phyloP scores from a whole-genome alignment of 1,284 basidiomycete genomes.

The Ustilago crameri region DNA sequence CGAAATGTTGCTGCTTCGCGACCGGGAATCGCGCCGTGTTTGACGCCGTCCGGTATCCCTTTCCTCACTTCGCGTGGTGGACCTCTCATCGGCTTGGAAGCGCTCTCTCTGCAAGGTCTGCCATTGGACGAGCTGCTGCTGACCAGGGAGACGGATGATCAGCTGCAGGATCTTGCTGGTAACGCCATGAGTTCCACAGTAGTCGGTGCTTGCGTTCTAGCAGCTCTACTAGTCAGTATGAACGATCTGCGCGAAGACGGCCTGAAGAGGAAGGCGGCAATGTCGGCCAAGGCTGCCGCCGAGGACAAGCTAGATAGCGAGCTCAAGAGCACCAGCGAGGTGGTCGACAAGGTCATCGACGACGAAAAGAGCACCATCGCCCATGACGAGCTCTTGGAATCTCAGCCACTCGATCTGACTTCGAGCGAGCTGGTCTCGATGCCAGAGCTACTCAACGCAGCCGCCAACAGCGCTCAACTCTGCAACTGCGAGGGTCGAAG shows the following conservation, averaged over 20 bases:
- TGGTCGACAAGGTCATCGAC: constrained; percentile 69
- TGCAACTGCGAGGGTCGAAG: constrained; percentile 89
- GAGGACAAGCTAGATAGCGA: constrained; percentile 73
- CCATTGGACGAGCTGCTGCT: constrained; percentile 90
- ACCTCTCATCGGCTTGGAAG: constrained; percentile 93
- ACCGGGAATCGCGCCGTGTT: constrained; percentile 86
- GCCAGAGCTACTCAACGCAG: constrained; percentile 74
- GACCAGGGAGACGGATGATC: constrained; percentile 91
- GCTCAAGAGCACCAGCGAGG: constrained; percentile 70
- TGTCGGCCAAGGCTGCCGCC: constrained; percentile 69
- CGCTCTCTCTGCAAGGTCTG: constrained; percentile 89
- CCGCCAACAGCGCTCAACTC: constrained; percentile 79
- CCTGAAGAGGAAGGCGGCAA: constrained; percentile 20
- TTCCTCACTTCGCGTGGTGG: constrained; percentile 95
- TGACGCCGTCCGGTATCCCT: constrained; percentile 95
- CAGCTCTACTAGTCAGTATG: constrained; percentile 74
- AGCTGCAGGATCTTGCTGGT: constrained; percentile 91
- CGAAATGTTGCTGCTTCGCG: constrained; percentile 83
- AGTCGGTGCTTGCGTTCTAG: constrained; percentile 87
- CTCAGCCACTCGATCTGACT: constrained; percentile 42
- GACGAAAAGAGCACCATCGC: constrained; percentile 70
- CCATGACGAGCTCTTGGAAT: constrained; percentile 69
- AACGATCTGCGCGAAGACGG: constrained; percentile 41
- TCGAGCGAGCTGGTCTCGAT: constrained; percentile 40
- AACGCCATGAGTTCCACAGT: constrained; percentile 97